Percentiles rank a stretch among this genome's conserved stretches.
phyloP scores from a whole-genome alignment of 2,329 filamentous ascomycete genomes.

The Corniculantispora saksenae region DNA sequence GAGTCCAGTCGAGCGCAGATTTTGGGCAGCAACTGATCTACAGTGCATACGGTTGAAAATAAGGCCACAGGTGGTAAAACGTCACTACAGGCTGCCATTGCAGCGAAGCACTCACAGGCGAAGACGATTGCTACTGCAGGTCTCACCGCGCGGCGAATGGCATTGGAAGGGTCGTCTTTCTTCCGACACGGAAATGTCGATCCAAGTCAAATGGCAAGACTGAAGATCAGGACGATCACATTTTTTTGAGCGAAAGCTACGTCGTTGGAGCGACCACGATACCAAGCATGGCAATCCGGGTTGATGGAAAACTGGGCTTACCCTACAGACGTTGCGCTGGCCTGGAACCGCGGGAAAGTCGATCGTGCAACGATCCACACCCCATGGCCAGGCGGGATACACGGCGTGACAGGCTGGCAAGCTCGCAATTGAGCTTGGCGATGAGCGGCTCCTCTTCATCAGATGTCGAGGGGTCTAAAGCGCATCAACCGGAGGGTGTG shows the following conservation, averaged over 20 bases:
- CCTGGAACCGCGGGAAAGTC: neutral
- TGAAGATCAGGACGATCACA: neutral
- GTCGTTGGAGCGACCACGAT: neutral
- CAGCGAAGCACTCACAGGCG: neutral
- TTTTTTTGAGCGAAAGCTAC: neutral
- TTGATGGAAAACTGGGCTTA: neutral
- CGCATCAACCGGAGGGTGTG: neutral
- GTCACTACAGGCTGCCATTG: neutral
- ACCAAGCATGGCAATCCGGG: neutral
- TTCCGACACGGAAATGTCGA: neutral
- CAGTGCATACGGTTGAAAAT: neutral
- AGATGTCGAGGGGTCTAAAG: neutral
- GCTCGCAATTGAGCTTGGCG: neutral
- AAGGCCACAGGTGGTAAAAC: neutral
- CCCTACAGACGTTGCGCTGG: neutral
- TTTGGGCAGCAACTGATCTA: neutral
- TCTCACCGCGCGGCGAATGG: neutral
- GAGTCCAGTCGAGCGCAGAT: neutral
- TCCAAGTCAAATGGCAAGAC: neutral
- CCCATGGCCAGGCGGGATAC: neutral
- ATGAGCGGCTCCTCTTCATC: neutral
- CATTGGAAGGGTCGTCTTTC: neutral
- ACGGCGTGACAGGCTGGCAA: neutral
- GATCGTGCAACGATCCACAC: neutral
- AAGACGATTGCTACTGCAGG: neutral